Evolutionary conservation across 2,329 filamentous ascomycete genomes (phyloP).

Genomic region (Neodidymelliopsis sp.): DNA sequence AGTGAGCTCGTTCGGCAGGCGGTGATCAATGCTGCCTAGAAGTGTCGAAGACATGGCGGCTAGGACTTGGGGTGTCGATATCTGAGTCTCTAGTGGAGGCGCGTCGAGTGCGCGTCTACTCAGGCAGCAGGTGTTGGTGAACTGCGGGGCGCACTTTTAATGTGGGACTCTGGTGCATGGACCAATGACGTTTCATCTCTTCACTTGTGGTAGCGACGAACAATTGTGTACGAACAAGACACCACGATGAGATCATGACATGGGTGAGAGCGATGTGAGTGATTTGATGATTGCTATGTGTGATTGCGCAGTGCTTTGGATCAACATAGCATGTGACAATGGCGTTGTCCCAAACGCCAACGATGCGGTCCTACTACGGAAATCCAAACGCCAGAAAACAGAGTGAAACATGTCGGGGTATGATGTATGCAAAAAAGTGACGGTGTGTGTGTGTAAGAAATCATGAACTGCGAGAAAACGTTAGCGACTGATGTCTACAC

Average conservation of each 20-base stretch:
- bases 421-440: neutral
- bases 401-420: neutral
- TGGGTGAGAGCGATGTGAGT: too few relatives aligned
- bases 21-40: constrained; percentile 21
- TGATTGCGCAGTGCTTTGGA: neutral
- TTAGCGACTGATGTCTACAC: neutral
- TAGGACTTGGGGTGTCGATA: neutral
- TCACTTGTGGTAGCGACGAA: neutral
- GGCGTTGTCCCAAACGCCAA: constrained; percentile 7
- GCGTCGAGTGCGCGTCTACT: too few relatives aligned
- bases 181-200: constrained; percentile 6
- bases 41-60: constrained; percentile 25
- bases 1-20: constrained; percentile 41
- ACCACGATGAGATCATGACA: too few relatives aligned
- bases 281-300: neutral
- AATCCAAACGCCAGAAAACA: constrained; percentile 1
- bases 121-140: too few relatives aligned
- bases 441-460: neutral
- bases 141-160: constrained; percentile 1
- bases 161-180: constrained; percentile 1
- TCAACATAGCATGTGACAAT: neutral
- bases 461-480: neutral
- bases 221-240: too few relatives aligned
- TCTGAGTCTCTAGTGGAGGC: too few relatives aligned
- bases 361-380: neutral